Conservation (phyloP, 1,139 yeast species). For the Kodamaea ohmeri region DNA sequence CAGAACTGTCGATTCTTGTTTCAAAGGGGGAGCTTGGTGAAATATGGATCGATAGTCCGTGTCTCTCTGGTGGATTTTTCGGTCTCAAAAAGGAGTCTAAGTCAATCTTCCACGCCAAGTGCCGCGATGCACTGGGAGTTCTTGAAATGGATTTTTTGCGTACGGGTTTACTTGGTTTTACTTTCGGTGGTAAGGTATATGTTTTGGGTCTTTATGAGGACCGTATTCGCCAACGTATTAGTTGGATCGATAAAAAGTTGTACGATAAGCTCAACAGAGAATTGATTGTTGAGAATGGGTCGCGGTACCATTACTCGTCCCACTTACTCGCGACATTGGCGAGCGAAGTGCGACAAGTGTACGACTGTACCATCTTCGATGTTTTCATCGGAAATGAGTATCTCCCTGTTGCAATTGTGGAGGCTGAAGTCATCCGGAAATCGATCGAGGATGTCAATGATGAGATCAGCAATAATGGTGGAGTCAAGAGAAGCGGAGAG, state of each 20-base stretch:
- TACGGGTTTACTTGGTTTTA: conserved; percentile 88
- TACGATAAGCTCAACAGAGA: conserved; percentile 32
- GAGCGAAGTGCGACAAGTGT: conserved; percentile 74
- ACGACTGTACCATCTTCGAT: conserved; percentile 92
- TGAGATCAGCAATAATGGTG: conserved; percentile 19
- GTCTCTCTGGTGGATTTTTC: conserved; percentile 86
- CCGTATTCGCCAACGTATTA: conserved; percentile 72
- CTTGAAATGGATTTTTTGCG: conserved; percentile 78
- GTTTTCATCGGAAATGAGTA: conserved; percentile 81
- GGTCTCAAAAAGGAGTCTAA: conserved; percentile 67
- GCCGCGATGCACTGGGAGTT: conserved; percentile 65
- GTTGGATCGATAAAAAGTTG: conserved; percentile 57
- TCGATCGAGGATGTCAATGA: conserved; percentile 23
- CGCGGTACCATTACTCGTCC: conserved; percentile 76
- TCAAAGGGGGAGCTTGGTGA: conserved; percentile 87
- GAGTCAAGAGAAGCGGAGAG: conserved; percentile 12
- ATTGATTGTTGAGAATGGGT: conserved; percentile 36
- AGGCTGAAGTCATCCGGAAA: conserved; percentile 67
- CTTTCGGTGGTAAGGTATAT: conserved; percentile 81
- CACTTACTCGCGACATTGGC: conserved; percentile 82
- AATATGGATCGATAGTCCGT: conserved; percentile 92
- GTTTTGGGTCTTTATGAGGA: conserved; percentile 90
- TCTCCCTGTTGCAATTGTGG: conserved; percentile 82
- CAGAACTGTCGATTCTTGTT: conserved; percentile 73
- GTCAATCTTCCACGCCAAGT: conserved; percentile 76